Conservation (phyloP, 2,329 filamentous ascomycete species). For the Dichotomopilus funicola region DNA sequence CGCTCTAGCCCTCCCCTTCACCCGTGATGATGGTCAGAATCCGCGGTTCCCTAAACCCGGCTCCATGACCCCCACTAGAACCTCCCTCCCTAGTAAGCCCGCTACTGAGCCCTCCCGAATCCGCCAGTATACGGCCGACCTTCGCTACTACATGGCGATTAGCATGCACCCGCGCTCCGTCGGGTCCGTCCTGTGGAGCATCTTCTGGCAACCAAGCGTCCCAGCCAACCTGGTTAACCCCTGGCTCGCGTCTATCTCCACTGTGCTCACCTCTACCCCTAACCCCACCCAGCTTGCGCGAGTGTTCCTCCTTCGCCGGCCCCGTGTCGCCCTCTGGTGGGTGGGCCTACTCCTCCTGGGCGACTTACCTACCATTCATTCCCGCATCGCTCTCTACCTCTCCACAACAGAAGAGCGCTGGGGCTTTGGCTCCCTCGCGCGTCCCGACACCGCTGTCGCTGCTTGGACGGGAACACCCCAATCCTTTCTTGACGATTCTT, state of each 20-base stretch:
- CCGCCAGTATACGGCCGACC: neutral
- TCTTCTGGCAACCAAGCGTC: slow-evolving; percentile 3
- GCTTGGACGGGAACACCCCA: neutral
- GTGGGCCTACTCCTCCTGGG: neutral
- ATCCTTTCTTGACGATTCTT: slow-evolving; percentile 3
- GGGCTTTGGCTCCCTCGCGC: neutral
- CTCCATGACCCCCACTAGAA: no score
- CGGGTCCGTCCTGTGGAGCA: slow-evolving; percentile 1
- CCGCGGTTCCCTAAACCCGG: no score
- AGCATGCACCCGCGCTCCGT: neutral
- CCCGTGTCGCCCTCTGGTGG: neutral
- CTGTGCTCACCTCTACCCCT: neutral
- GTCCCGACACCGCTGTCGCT: neutral
- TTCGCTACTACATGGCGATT: neutral
- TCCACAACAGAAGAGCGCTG: neutral
- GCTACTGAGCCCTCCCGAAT: neutral
- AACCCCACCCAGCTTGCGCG: neutral
- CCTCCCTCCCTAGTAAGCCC: no score
- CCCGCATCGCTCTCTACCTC: neutral
- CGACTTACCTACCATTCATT: neutral
- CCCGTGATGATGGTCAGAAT: no score
- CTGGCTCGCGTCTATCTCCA: neutral
- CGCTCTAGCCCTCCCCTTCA: no score
- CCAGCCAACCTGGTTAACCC: neutral
- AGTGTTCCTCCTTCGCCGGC: neutral